Conservation (phyloP, 83 land plant species). For the Picea abies region DNA sequence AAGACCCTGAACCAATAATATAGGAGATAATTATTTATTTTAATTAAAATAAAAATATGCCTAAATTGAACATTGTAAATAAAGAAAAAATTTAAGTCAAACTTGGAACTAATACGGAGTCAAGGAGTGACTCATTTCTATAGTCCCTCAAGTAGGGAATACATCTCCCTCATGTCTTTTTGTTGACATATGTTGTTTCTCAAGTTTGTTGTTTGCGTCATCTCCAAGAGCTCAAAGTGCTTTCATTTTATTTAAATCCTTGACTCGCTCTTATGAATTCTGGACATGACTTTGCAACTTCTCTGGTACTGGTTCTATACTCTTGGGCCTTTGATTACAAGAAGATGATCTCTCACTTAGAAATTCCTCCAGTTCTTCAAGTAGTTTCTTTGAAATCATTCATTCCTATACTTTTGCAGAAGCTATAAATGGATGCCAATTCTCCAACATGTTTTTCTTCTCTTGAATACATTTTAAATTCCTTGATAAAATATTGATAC, state of each 20-base stretch:
- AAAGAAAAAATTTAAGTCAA: no score
- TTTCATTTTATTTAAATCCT: slow-evolving; percentile 25
- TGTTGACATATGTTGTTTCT: not conserved
- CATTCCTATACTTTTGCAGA: slow-evolving; percentile 40
- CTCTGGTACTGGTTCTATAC: not conserved
- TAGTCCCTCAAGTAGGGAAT: not conserved
- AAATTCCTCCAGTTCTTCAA: slow-evolving; percentile 48
- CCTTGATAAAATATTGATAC: slow-evolving; percentile 27
- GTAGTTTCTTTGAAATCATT: slow-evolving; percentile 39
- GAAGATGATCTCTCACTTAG: slow-evolving; percentile 23
- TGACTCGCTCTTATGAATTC: not conserved
- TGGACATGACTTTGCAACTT: no score
- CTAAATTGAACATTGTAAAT: no score
- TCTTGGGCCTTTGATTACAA: not conserved
- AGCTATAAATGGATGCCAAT: slow-evolving; percentile 26
- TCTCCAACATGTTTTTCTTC: slow-evolving; percentile 49
- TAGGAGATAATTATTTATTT: no score
- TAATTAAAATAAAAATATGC: no score
- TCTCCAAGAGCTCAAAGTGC: slow-evolving; percentile 38
- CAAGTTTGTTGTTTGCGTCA: slow-evolving; percentile 1
- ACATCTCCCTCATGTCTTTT: not conserved
- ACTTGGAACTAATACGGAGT: no score
- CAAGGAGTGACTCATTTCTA: no score
- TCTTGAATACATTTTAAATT: slow-evolving; percentile 42
- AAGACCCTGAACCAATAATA: no score